These are phyloP conservation scores for Acaromyces ingoldii DNA, from an alignment of 1,284 basidiomycete species.

Conservation along the genomic window DNA sequence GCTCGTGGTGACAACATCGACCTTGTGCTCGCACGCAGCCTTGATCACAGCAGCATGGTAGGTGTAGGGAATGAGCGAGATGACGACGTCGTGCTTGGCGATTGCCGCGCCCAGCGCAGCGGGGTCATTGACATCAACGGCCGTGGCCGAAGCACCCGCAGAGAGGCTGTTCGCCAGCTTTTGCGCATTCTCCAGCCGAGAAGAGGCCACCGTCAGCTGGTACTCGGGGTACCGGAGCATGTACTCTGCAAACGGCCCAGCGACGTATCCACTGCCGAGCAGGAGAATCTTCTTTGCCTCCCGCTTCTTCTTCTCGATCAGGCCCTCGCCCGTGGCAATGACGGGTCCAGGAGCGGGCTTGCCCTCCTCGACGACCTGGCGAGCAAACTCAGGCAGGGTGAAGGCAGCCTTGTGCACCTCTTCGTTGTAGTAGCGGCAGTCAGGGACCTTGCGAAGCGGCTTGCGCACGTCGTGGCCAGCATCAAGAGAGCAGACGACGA, in stretches of 20 bases:
- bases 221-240: constrained; percentile 77
- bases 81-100: constrained; percentile 83
- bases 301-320: constrained; percentile 40
- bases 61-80: constrained; percentile 94
- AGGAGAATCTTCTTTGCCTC: constrained; percentile 73
- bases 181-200: constrained; percentile 57
- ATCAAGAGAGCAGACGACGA: constrained; percentile 81
- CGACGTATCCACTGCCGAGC: constrained; percentile 91
- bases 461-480: constrained; percentile 38
- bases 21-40: constrained; percentile 90
- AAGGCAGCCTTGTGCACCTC: constrained; percentile 79
- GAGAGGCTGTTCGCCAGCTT: constrained; percentile 65
- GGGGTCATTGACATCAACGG: constrained; percentile 75
- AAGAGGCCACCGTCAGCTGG: constrained; percentile 65
- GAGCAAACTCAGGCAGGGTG: constrained; percentile 84
- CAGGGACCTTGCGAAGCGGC: constrained; percentile 61
- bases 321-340: constrained; percentile 54
- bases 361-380: constrained; percentile 54
- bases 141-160: constrained; percentile 64
- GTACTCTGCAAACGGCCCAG: constrained; percentile 89
- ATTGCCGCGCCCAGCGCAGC: constrained; percentile 73
- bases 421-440: constrained; percentile 74
- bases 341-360: constrained; percentile 41
- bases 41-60: constrained; percentile 87
- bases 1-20: constrained; percentile 91